Evolutionary conservation across 441 rosid genomes (phyloP).

Genomic region (Omphalea diandra): DNA sequence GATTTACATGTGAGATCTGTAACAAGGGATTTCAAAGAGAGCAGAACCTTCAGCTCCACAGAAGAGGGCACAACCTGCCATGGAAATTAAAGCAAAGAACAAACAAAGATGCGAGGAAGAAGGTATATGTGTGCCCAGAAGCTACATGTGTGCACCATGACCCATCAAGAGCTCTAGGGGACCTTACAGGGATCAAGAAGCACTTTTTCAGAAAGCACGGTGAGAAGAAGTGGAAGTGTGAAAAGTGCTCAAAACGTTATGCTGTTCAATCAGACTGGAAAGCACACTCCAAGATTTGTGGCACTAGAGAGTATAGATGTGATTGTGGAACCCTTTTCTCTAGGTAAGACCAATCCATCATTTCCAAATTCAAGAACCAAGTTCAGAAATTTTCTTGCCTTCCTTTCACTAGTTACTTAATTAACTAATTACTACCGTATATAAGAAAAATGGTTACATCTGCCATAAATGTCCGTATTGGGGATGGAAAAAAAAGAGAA

Average conservation of each 20-base stretch:
- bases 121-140: background rate
- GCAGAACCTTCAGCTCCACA: slow-evolving; percentile 67
- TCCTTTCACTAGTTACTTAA: background rate
- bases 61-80: slow-evolving; percentile 65
- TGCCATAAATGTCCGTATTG: slow-evolving; percentile 20
- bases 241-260: slow-evolving; percentile 56
- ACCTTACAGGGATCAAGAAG: slow-evolving; percentile 66
- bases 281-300: slow-evolving; percentile 64
- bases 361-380: background rate
- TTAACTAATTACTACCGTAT: background rate
- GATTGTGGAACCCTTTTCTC: slow-evolving; percentile 66
- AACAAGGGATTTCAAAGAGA: slow-evolving; percentile 67
- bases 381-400: background rate
- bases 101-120: background rate
- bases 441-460: too few relatives aligned
- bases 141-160: background rate
- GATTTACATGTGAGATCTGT: slow-evolving; percentile 68
- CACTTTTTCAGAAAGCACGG: slow-evolving; percentile 67
- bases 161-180: slow-evolving; percentile 62
- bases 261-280: slow-evolving; percentile 72
- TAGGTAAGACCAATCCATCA: slow-evolving; percentile 30
- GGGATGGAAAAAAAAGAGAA: slow-evolving; percentile 22
- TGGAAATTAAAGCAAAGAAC: slow-evolving; percentile 59
- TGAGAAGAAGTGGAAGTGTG: slow-evolving; percentile 70
- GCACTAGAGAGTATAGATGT: slow-evolving; percentile 62